These are phyloP conservation scores for Globisporangium acanthophoron DNA, from an alignment of 352 stramenopile species.

Conservation along the genomic window DNA sequence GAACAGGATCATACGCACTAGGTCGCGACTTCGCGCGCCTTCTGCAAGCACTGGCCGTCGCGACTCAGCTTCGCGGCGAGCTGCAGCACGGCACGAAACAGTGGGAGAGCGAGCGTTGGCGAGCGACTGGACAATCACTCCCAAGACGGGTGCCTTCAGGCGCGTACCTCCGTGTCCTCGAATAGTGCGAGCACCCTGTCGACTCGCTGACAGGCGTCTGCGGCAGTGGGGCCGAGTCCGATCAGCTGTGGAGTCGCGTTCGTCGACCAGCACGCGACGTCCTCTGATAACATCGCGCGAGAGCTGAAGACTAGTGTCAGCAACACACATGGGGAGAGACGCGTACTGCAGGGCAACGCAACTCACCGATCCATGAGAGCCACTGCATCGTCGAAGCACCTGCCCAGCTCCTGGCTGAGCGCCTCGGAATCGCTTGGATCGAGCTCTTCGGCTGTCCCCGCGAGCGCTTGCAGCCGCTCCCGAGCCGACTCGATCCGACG, in stretches of 20 bases:
- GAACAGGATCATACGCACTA: constrained; percentile 21
- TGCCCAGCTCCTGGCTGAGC: constrained; percentile 23
- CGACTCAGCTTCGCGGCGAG: constrained; percentile 10
- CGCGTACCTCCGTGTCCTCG: constrained; percentile 23
- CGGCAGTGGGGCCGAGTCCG: constrained; percentile 22
- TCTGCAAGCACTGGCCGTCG: constrained; percentile 7
- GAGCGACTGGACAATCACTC: background rate
- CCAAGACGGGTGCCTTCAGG: background rate
- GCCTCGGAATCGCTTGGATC: constrained; percentile 4
- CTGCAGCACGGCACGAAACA: constrained; percentile 1
- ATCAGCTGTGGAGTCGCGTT: constrained; percentile 17
- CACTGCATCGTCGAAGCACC: constrained; percentile 20
- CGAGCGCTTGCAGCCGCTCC: constrained; percentile 10
- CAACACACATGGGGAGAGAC: background rate
- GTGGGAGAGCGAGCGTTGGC: background rate
- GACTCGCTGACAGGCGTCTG: constrained; percentile 19
- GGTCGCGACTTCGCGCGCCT: constrained; percentile 21
- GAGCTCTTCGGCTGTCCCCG: background rate
- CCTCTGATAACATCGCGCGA: constrained; percentile 22
- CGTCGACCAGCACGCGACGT: constrained; percentile 22
- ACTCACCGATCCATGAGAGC: constrained; percentile 24
- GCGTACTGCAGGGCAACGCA: background rate
- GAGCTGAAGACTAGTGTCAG: constrained; percentile 11
- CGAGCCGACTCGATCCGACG: constrained; percentile 13
- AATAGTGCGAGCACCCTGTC: constrained; percentile 33